Conservation (phyloP, 768 basidiomycete species). For the Clavulina sp. region DNA sequence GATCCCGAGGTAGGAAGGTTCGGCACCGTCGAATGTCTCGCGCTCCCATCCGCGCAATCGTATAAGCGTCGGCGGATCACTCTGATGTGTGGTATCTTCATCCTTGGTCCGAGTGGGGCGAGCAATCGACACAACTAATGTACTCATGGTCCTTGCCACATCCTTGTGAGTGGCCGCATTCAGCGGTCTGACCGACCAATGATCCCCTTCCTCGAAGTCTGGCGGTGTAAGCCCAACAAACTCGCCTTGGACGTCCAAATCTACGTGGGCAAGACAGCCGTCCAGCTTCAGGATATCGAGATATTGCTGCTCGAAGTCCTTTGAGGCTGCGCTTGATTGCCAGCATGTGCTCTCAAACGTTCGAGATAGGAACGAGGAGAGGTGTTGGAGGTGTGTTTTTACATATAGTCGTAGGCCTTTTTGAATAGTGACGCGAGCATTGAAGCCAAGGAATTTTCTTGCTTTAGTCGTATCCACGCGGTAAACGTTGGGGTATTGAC, state of each 20-base stretch:
- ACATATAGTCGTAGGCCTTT: constrained; percentile 15
- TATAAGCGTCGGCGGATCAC: no score
- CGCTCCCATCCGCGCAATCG: no score
- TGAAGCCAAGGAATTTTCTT: constrained; percentile 14
- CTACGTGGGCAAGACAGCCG: constrained; percentile 18
- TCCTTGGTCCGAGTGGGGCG: no score
- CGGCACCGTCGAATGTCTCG: no score
- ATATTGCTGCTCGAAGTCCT: no score
- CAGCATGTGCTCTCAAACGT: background rate
- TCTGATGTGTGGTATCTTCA: no score
- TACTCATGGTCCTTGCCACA: no score
- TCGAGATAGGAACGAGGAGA: background rate
- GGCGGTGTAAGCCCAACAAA: constrained; percentile 16
- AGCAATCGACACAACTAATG: no score
- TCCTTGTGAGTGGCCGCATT: no score
- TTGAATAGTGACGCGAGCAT: constrained; percentile 13
- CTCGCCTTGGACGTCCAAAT: constrained; percentile 16
- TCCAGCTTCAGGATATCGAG: constrained; percentile 18
- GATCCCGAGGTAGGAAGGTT: no score
- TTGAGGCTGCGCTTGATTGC: no score
- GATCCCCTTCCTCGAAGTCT: background rate
- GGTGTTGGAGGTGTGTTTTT: constrained; percentile 1
- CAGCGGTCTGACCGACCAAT: constrained; percentile 4
- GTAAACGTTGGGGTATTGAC: background rate
- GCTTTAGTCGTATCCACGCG: constrained; percentile 3